Evolutionary conservation across 2,329 filamentous ascomycete species (phyloP).

Genomic region (Nakataea oryzae): DNA sequence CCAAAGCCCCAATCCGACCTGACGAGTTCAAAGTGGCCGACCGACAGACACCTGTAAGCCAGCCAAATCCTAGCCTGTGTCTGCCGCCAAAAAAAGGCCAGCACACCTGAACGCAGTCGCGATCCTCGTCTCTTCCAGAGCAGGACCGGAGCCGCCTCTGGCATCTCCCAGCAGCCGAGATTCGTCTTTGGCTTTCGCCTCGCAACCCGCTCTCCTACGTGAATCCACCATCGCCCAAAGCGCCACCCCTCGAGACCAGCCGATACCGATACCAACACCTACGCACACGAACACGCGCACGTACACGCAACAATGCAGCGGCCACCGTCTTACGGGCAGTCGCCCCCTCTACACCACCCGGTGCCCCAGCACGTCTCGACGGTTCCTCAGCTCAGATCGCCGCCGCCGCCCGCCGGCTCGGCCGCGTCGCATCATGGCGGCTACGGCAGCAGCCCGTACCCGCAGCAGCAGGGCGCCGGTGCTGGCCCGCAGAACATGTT

Average conservation of each 20-base stretch:
- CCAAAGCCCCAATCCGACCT: too few species aligned
- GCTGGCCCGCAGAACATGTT: slow-evolving; percentile 40
- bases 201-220: not conserved
- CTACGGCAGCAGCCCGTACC: slow-evolving; percentile 56
- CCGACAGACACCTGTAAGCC: too few species aligned
- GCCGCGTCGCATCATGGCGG: slow-evolving; percentile 58
- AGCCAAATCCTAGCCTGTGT: not conserved
- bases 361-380: slow-evolving; percentile 98
- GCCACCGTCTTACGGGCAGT: slow-evolving; percentile 64
- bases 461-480: slow-evolving; percentile 36
- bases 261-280: not conserved
- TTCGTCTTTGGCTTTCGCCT: not conserved
- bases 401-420: slow-evolving; percentile 61
- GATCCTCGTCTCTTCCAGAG: not conserved
- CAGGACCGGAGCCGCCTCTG: not conserved
- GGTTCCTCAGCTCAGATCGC: slow-evolving; percentile 91
- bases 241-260: not conserved
- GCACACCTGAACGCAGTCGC: not conserved
- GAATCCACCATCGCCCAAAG: not conserved
- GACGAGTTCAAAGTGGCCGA: too few species aligned
- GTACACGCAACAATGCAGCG: slow-evolving; percentile 61
- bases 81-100: not conserved
- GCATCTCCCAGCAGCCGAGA: not conserved
- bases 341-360: slow-evolving; percentile 90
- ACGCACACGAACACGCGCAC: not conserved